Conservation (phyloP, 495 filamentous ascomycete genomes). For the Aspergillus baeticus region DNA sequence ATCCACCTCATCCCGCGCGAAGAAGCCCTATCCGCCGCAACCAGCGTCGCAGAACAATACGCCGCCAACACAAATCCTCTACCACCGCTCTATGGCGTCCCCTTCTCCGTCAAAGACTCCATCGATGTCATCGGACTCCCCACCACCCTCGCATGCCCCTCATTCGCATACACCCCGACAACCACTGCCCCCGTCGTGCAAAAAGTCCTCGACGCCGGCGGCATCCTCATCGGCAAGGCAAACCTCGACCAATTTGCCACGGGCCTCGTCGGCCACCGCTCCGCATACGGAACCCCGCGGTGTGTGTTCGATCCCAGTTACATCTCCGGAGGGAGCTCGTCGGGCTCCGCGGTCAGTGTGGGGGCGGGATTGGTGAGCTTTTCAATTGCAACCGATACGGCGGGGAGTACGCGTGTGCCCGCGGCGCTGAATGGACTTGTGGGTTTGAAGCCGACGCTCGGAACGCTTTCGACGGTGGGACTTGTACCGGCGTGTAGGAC, state of each 20-base stretch:
- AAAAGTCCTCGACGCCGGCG: slow-evolving; percentile 3
- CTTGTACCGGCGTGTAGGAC: slow-evolving; percentile 8
- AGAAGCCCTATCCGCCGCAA: neutral
- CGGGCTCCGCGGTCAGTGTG: slow-evolving; percentile 4
- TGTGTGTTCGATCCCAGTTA: slow-evolving; percentile 8
- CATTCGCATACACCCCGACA: slow-evolving; percentile 2
- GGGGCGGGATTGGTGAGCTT: neutral
- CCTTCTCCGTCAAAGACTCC: slow-evolving; percentile 6
- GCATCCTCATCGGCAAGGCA: slow-evolving; percentile 5
- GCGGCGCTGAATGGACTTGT: neutral
- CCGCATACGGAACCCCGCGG: neutral
- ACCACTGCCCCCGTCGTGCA: neutral
- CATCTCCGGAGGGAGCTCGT: slow-evolving; percentile 6
- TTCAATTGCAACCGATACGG: slow-evolving; percentile 2
- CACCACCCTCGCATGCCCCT: slow-evolving; percentile 5
- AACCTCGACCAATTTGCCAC: slow-evolving; percentile 11
- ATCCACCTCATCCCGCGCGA: slow-evolving; percentile 1
- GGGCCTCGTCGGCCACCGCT: slow-evolving; percentile 4
- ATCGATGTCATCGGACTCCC: slow-evolving; percentile 3
- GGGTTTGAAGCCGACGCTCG: slow-evolving; percentile 8
- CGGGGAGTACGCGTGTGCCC: slow-evolving; percentile 5
- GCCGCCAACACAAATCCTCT: neutral
- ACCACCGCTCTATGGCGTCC: slow-evolving; percentile 2
- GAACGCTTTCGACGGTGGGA: slow-evolving; percentile 4
- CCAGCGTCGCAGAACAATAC: neutral